Percentiles rank a stretch among this genome's conserved stretches.
phyloP scores from a whole-genome alignment of 2,329 filamentous ascomycete species.

The Teratosphaeria gauchensis region DNA sequence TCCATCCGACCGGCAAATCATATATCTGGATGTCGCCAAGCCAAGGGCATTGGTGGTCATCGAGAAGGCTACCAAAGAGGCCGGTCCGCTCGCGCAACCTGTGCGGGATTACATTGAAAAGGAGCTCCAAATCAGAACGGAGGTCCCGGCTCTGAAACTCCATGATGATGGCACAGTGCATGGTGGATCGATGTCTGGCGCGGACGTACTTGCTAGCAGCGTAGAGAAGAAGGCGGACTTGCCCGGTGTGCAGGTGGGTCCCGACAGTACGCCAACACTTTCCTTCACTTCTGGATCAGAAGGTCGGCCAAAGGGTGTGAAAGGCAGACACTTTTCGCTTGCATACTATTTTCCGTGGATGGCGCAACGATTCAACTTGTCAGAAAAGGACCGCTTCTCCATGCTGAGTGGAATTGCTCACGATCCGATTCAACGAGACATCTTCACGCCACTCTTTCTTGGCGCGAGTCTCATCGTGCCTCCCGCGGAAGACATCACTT shows the following conservation, averaged over 20 bases:
- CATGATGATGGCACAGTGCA: constrained; percentile 58
- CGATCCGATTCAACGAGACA: constrained; percentile 56
- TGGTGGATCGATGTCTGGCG: constrained; percentile 57
- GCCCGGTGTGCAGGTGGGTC: constrained; percentile 70
- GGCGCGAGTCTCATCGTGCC: constrained; percentile 73
- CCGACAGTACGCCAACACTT: constrained; percentile 71
- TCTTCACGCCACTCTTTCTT: constrained; percentile 83
- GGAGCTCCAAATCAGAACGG: constrained; percentile 61
- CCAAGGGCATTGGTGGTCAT: constrained; percentile 66
- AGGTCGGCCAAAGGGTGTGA: constrained; percentile 74
- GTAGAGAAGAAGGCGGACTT: constrained; percentile 44
- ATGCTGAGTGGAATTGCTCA: constrained; percentile 80
- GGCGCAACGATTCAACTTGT: constrained; percentile 69
- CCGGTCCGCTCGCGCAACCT: constrained; percentile 50
- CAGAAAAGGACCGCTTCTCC: constrained; percentile 64
- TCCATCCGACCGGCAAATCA: constrained; percentile 68
- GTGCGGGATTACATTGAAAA: constrained; percentile 61
- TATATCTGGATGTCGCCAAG: constrained; percentile 71
- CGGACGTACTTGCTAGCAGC: constrained; percentile 55
- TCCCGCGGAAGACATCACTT: constrained; percentile 70
- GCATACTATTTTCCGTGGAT: constrained; percentile 91
- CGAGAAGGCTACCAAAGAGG: constrained; percentile 59
- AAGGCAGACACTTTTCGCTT: constrained; percentile 76
- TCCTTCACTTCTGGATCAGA: constrained; percentile 56
- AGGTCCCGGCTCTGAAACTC: constrained; percentile 65